Base-by-base conservation (phyloP, 2,329 filamentous ascomycete species). In the Penicillium sp. region DNA sequence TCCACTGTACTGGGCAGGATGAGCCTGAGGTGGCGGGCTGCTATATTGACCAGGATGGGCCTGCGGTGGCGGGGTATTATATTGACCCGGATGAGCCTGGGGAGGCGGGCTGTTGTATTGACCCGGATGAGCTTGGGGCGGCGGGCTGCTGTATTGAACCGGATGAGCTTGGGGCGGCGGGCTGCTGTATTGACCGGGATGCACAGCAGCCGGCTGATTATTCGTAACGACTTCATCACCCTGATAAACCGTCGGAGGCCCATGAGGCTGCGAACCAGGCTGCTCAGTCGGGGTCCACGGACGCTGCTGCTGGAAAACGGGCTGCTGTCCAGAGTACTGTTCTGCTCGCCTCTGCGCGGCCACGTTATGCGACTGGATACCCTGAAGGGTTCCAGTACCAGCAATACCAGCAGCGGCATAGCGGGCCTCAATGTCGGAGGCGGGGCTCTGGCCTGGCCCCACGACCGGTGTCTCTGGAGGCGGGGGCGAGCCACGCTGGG, bases 201-300 rank as follows among this genome's bases (percentile, higher is more conserved):
- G 61, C 10, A 76, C 62, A 54, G 60, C 56, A 48, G 69, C 59
- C 36, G 64, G 60, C 33, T 68, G 79, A 44, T 74, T 81, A 73
- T 62, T 55, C 35, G 61, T 61, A 6, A 92, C 85, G 58, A 89
- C 86, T 61, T 87, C 88, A 50, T 85, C 83, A 7, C 94, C 94
- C 75, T 97, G 93, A 65, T 97, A 97, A 1, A 96, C 88, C 0
- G 89, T 91, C 0, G 93, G 91, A 30, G 91, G 91, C 0, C 92
- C 92, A 76, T 96, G 91, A 5, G 91, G 90, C 50, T 91, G 88
- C 59, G 87, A 88, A 31, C 91, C 91, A 1, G 92, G 91, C 55
- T 87, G 83, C 72, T 99, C 94, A 3, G 94, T 97, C 0, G 94
- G 94, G 10, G 93, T 97, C 94, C 93, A 97, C 30, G 92, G 92